These are phyloP conservation scores for Craterostigma plantagineum DNA, from an alignment of 257 asterid species.

Conservation along the genomic window DNA sequence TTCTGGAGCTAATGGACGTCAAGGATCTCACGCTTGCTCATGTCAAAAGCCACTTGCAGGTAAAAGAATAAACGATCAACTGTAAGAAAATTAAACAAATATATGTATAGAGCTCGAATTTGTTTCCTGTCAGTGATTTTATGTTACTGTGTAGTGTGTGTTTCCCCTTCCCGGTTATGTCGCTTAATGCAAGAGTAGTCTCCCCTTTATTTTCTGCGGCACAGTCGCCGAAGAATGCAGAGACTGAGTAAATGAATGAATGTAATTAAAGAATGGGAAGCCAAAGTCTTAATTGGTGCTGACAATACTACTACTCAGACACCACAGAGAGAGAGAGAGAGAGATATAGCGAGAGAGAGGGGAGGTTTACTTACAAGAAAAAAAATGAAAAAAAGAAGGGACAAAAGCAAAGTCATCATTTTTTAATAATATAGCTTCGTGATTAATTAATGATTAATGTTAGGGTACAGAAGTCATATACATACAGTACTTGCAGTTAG, in stretches of 20 bases:
- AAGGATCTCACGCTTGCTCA: conserved; percentile 95
- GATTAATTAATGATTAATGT: conserved; percentile 3
- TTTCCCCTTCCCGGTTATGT: neutral
- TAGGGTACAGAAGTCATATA: no score
- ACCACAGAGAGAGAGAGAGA: conserved; percentile 12
- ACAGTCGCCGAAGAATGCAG: conserved; percentile 72
- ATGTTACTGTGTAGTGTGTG: neutral
- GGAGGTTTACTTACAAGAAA: no score
- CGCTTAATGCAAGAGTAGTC: no score
- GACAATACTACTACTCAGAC: conserved; percentile 13
- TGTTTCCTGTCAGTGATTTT: conserved; percentile 7
- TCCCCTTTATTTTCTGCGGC: conserved; percentile 52
- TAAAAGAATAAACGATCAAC: conserved; percentile 4
- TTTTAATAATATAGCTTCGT: conserved; percentile 30
- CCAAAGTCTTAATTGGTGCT: conserved; percentile 16
- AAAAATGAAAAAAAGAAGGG: conserved; percentile 10
- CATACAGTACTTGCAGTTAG: no score
- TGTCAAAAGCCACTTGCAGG: conserved; percentile 97
- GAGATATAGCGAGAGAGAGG: no score
- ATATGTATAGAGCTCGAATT: neutral
- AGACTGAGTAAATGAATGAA: neutral
- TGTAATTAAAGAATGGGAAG: conserved; percentile 18
- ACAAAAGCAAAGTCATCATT: conserved; percentile 68
- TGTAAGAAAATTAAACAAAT: neutral
- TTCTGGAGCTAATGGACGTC: conserved; percentile 93